phyloP scores from a whole-genome alignment of 2,329 filamentous ascomycete genomes.

The Colletotrichum nymphaeae region DNA sequence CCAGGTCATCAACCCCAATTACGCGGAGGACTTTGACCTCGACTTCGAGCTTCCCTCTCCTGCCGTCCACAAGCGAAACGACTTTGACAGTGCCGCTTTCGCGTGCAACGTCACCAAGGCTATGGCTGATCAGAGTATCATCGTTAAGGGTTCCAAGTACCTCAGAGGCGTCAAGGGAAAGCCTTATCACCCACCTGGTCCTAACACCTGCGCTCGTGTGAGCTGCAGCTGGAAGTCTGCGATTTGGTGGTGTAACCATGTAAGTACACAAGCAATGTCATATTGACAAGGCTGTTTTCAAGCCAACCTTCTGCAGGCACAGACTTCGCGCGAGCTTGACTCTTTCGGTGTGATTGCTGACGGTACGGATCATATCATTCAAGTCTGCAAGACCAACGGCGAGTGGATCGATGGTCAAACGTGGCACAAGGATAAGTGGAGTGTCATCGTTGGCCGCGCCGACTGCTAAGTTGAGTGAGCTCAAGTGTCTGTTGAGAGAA shows the following conservation, averaged over 20 bases:
- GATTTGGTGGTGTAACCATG: conserved; percentile 31
- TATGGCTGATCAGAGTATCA: neutral
- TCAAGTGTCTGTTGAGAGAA: neutral
- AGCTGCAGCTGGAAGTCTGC: conserved; percentile 26
- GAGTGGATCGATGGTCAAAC: neutral
- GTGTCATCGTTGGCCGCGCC: neutral
- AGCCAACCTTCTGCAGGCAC: neutral
- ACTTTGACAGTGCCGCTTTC: neutral
- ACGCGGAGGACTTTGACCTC: neutral
- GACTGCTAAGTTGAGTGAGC: neutral
- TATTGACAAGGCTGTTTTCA: neutral
- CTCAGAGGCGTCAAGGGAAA: conserved; percentile 1
- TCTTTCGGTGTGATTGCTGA: conserved; percentile 13
- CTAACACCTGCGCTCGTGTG: conserved; percentile 23
- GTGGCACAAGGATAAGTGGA: conserved; percentile 8
- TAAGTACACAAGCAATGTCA: neutral
- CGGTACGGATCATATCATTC: conserved; percentile 9
- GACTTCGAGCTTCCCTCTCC: neutral
- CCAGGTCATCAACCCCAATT: conserved; percentile 23
- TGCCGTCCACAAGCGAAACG: conserved; percentile 5
- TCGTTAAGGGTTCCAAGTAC: conserved; percentile 17
- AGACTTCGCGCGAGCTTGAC: neutral
- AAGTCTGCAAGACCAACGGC: neutral
- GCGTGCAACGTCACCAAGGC: neutral
- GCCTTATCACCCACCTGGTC: neutral